phyloP scores from a whole-genome alignment of 139 green algal species.

The Closterium sp. region DNA sequence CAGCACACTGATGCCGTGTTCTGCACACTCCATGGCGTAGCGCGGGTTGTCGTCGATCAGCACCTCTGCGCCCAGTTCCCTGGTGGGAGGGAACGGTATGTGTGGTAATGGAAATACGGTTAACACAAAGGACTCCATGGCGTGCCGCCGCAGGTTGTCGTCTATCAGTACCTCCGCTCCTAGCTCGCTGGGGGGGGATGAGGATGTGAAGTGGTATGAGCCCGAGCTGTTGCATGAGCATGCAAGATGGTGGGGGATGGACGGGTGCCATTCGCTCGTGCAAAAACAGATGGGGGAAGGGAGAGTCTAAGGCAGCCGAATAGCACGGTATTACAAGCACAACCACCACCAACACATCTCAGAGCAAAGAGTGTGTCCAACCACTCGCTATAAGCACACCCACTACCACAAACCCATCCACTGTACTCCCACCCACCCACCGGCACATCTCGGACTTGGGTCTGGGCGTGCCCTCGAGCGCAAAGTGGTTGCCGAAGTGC shows the following conservation, averaged over 20 bases:
- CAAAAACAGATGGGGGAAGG: no score
- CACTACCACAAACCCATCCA: no score
- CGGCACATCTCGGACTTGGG: conserved; percentile 89
- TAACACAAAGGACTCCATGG: conserved; percentile 85
- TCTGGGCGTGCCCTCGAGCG: conserved; percentile 68
- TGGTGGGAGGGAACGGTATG: conserved; percentile 9
- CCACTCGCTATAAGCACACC: neutral
- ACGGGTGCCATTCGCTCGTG: no score
- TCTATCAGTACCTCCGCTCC: conserved; percentile 86
- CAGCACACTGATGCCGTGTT: conserved; percentile 81
- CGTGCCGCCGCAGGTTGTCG: conserved; percentile 90
- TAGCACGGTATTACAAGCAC: no score
- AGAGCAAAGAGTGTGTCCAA: no score
- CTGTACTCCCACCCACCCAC: neutral
- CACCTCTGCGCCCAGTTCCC: conserved; percentile 74
- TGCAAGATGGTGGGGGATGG: no score
- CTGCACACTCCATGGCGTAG: conserved; percentile 88
- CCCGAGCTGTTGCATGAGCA: no score
- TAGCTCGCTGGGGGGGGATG: conserved; percentile 58
- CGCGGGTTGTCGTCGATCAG: conserved; percentile 92
- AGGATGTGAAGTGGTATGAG: no score
- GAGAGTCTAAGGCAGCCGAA: no score
- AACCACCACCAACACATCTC: no score
- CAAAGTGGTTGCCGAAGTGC: conserved; percentile 97
- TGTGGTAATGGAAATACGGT: no score